These are phyloP conservation scores for Exophiala sp. DNA, from an alignment of 2,329 filamentous ascomycete genomes.

Conservation along the genomic window DNA sequence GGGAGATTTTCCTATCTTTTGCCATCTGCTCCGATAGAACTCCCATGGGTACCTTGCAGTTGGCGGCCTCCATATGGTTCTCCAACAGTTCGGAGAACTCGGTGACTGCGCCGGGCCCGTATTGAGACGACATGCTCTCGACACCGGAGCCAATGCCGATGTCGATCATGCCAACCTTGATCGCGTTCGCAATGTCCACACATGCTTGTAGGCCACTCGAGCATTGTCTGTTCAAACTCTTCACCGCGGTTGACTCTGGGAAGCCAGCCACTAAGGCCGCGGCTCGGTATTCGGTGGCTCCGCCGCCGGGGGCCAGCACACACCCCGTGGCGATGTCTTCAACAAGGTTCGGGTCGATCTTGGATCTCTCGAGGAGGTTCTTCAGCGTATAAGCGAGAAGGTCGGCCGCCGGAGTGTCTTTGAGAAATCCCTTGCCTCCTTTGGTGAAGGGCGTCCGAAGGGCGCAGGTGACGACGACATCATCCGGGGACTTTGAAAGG, in stretches of 20 bases:
- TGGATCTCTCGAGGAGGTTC: slow-evolving; percentile 73
- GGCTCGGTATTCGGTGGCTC: slow-evolving; percentile 93
- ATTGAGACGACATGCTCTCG: slow-evolving; percentile 91
- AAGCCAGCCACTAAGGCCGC: slow-evolving; percentile 87
- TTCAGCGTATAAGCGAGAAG: slow-evolving; percentile 78
- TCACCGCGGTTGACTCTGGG: slow-evolving; percentile 76
- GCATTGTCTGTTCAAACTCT: slow-evolving; percentile 88
- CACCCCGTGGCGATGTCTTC: slow-evolving; percentile 90
- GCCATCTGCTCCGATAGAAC: slow-evolving; percentile 92
- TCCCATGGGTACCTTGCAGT: slow-evolving; percentile 98
- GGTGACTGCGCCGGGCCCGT: slow-evolving; percentile 79
- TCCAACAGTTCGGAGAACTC: slow-evolving; percentile 92
- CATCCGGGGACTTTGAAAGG: slow-evolving; percentile 53
- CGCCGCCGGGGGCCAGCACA: slow-evolving; percentile 86
- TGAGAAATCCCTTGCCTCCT: slow-evolving; percentile 89
- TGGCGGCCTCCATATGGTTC: slow-evolving; percentile 70
- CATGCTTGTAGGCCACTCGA: slow-evolving; percentile 87
- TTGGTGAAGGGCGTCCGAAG: slow-evolving; percentile 89
- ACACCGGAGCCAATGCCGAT: slow-evolving; percentile 89
- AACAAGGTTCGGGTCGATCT: slow-evolving; percentile 79
- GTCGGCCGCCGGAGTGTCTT: slow-evolving; percentile 84
- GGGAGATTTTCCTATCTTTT: slow-evolving; percentile 67
- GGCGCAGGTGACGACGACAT: slow-evolving; percentile 84
- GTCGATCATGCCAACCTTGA: slow-evolving; percentile 88
- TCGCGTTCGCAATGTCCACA: slow-evolving; percentile 89